Conservation (phyloP, 306 rosid genomes). For the Malus domestica region ASM211411v1 NC_041802.1:30038501-30039000, state of each 20-base stretch:
- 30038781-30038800: slow-evolving; percentile 14
- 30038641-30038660: slow-evolving; percentile 26
- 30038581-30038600: not conserved
- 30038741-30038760: slow-evolving; percentile 15
- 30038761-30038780: slow-evolving; percentile 14
- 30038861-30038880: slow-evolving; percentile 19
- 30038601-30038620: not conserved
- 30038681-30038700: slow-evolving; percentile 11
- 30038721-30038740: slow-evolving; percentile 15
- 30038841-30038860: slow-evolving; percentile 16
- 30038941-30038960: slow-evolving; percentile 10
- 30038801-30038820: slow-evolving; percentile 19
- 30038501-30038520: not conserved
- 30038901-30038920: slow-evolving; percentile 12
- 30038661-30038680: slow-evolving; percentile 16
- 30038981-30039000: slow-evolving; percentile 12
- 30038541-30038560: not conserved
- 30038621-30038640: slow-evolving; percentile 8
- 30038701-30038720: slow-evolving; percentile 15
- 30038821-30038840: slow-evolving; percentile 17
- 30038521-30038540: not conserved
- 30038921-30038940: slow-evolving; percentile 15
- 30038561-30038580: not conserved
- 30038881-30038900: slow-evolving; percentile 6
- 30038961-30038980: slow-evolving; percentile 18